Base-by-base conservation (phyloP, 2,329 filamentous ascomycete species). In the Pseudocercospora musae region DNA sequence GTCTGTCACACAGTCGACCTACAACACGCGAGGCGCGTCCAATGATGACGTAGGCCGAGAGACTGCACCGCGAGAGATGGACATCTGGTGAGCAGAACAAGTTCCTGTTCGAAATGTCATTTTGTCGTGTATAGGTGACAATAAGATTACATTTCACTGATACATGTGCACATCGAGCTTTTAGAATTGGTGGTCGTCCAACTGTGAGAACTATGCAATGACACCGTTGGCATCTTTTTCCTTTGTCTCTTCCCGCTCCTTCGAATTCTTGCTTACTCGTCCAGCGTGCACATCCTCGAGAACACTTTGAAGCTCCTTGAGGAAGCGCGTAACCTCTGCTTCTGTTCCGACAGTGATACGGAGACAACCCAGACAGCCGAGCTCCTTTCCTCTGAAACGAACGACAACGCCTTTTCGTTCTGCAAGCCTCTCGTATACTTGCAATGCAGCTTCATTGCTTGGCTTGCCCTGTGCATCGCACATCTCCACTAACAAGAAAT, bases 301-400 rank as follows among this genome's bases (percentile, higher is more conserved):
- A 65, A 87, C 77, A 66, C 74, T 64, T 68, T 79, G 80, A 21
- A 97, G 77, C 69, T 93, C 88, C 20, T 80, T 78, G 69, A 99
- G 74, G 73, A 98, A 91, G 62, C 88, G 84, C 25, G 88, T 88
- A 8, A 96, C 91, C 77, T 99, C 95, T 1, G 85, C 79, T 75
- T 96, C 90, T 0, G 94, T 98, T 15, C 95, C 95, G 11, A 99
- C 87, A 0, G 95, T 99, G 68, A 98, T 91, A 59, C 95, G 85
- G 75, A 99, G 78, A 72, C 94, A 97, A 0, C 94, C 95, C 46
- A 88, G 77, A 74, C 95, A 99, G 4, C 93, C 94, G 68, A 90
- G 82, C 80, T 99, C 95, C 79, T 93, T 96, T 53, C 95, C 95
- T 70, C 95, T 84, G 77, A 98, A 99, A 58, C 95, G 83, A 3